Conservation (phyloP, 805 yeast genomes). For the Ogataea salicorniae region DNA sequence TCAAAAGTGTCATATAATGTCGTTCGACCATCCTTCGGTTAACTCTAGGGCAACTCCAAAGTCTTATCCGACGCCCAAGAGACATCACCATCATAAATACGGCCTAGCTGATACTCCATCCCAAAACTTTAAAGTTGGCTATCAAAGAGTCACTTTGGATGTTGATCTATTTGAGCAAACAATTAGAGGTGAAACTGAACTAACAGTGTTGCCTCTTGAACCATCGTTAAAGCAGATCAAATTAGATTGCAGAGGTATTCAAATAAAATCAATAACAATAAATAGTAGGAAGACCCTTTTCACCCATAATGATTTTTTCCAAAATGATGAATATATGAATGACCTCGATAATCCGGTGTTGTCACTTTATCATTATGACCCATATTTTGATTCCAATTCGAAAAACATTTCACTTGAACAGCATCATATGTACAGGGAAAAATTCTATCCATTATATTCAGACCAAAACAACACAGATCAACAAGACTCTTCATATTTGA, state of each 20-base stretch:
- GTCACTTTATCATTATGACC: slow-evolving; percentile 27
- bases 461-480: slow-evolving; percentile 35
- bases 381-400: slow-evolving; percentile 38
- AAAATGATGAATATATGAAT: slow-evolving; percentile 32
- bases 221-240: slow-evolving; percentile 51
- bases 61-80: slow-evolving; percentile 20
- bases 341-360: slow-evolving; percentile 26
- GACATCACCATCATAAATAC: slow-evolving; percentile 19
- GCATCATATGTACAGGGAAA: slow-evolving; percentile 53
- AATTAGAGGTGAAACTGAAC: slow-evolving; percentile 72
- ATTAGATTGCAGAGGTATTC: slow-evolving; percentile 77
- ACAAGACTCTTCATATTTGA: slow-evolving; percentile 22
- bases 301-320: slow-evolving; percentile 46
- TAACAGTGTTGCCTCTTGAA: slow-evolving; percentile 71
- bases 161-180: slow-evolving; percentile 62
- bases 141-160: slow-evolving; percentile 77
- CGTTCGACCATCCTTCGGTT: slow-evolving; percentile 19
- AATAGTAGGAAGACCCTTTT: slow-evolving; percentile 57
- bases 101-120: slow-evolving; percentile 23
- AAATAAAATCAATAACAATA: slow-evolving; percentile 57
- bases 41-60: slow-evolving; percentile 22
- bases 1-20: not conserved
- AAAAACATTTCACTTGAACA: slow-evolving; percentile 41
- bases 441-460: slow-evolving; percentile 47
- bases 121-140: slow-evolving; percentile 67